phyloP scores from a whole-genome alignment of 129 eudicot species.

The Gnaphalium uliginosum region DNA sequence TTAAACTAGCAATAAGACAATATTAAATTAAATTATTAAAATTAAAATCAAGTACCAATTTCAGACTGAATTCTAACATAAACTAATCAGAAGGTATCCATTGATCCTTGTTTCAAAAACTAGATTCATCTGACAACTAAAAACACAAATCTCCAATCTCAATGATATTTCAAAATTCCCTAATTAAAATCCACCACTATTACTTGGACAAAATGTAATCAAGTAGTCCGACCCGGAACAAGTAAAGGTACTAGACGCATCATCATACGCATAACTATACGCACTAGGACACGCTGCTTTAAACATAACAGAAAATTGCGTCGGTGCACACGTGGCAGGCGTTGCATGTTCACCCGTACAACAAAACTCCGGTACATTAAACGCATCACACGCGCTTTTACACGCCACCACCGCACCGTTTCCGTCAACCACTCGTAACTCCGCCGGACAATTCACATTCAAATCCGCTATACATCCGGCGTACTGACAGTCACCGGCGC shows the following conservation, averaged over 20 bases:
- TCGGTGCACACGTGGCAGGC: slow-evolving; percentile 67
- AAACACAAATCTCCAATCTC: slow-evolving; percentile 29
- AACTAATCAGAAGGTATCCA: slow-evolving; percentile 27
- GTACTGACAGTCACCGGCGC: slow-evolving; percentile 67
- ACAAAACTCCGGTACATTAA: slow-evolving; percentile 62
- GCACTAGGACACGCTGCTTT: slow-evolving; percentile 79
- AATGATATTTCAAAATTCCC: slow-evolving; percentile 17
- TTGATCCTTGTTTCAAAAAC: slow-evolving; percentile 28
- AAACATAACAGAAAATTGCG: slow-evolving; percentile 59
- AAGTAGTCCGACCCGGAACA: slow-evolving; percentile 69
- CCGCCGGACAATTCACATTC: slow-evolving; percentile 56
- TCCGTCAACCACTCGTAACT: slow-evolving; percentile 45
- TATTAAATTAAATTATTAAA: not conserved
- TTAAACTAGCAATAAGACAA: not conserved
- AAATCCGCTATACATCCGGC: slow-evolving; percentile 77
- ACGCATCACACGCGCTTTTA: slow-evolving; percentile 74
- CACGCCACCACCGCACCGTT: slow-evolving; percentile 64
- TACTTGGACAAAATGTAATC: slow-evolving; percentile 67
- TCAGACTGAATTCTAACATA: slow-evolving; percentile 25
- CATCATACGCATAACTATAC: slow-evolving; percentile 85
- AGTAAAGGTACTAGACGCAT: slow-evolving; percentile 75
- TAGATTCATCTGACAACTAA: slow-evolving; percentile 25
- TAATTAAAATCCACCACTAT: slow-evolving; percentile 13
- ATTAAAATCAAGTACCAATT: slow-evolving; percentile 20
- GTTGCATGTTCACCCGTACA: slow-evolving; percentile 70